Evolutionary conservation across 257 asterid species (phyloP).

Genomic region (Solanum gracilifrons): DNA sequence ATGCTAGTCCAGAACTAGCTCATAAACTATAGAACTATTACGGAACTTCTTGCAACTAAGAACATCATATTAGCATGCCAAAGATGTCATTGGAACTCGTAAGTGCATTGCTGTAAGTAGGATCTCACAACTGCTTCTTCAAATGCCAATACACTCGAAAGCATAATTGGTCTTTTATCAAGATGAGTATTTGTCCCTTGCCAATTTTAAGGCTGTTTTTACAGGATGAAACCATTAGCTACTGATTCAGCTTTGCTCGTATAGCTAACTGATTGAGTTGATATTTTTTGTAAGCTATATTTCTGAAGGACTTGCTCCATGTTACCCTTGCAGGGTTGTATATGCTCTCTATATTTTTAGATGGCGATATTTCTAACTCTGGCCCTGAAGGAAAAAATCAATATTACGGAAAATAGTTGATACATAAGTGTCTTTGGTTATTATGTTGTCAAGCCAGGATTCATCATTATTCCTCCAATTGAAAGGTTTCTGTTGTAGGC

Average conservation of each 20-base stretch:
- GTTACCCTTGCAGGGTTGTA: not conserved
- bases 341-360: not conserved
- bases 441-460: not conserved
- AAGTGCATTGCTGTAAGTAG: not conserved
- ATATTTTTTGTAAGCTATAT: not conserved
- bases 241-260: not conserved
- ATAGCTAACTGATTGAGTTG: not conserved
- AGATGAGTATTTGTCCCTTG: not conserved
- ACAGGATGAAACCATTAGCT: not conserved
- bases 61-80: not conserved
- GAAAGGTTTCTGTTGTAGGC: not conserved
- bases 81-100: not conserved
- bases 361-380: not conserved
- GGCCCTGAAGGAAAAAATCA: not conserved
- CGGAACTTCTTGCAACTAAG: not conserved
- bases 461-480: not conserved
- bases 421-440: not conserved
- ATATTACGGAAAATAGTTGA: not conserved
- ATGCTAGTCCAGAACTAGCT: not conserved
- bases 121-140: not conserved
- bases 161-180: not conserved
- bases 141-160: not conserved
- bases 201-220: not conserved
- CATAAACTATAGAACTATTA: not conserved
- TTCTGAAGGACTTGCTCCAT: not conserved